Evolutionary conservation across 148 eudicot genomes (phyloP), one percentile per base, ranked within the genome.

Genomic region (Cornus kousa): DNA sequence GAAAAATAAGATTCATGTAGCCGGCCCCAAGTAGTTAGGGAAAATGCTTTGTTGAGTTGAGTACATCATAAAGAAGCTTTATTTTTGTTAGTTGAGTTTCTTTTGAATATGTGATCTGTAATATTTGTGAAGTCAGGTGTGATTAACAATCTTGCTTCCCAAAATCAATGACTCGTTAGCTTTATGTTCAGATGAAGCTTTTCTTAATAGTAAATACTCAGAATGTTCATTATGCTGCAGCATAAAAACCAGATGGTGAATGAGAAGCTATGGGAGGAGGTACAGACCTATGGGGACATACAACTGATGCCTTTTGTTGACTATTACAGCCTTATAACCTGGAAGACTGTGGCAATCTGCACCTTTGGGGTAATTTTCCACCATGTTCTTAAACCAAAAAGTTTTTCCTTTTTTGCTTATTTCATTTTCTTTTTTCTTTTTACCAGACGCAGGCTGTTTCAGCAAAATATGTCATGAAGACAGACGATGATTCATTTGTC

Each of bases 381-480:
- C 60, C 23, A 17, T 72, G 5, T 5, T 71, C 35, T 20, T 1
- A 48, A 48, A 10, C 46, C 62, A 16, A 50, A 32, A 28, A 48
- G 22, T 19, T n/a, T 72, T 23, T 10, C 9, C 24, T 8, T 12
- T 2, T 50, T 13, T 23, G 13, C 50, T 72, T 46, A 46, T 72
- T 32, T 5, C 40, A 31, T 68, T 7, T 46, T n/a, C n/a, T 72
- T 43, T 43, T 43, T 43, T 4, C 9, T 6, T 43, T 48, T 72
- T 2, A n/a, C 22, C 60, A 72, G 74, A 72, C 60, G 11, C 74
- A 72, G 10, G 74, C 28, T 55, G 74, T 72, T 48, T 72, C 74
- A 72, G 74, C 74, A 24, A 72, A 72, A 9, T 46, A 72, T 72
- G 74, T 72, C 74, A 72, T 72, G 74, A 72, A 72, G 74, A 48